Evolutionary conservation across 1,284 basidiomycete species (phyloP), one percentile per base, ranked within the genome.

Genomic region (Nidula niveotomentosa): DNA sequence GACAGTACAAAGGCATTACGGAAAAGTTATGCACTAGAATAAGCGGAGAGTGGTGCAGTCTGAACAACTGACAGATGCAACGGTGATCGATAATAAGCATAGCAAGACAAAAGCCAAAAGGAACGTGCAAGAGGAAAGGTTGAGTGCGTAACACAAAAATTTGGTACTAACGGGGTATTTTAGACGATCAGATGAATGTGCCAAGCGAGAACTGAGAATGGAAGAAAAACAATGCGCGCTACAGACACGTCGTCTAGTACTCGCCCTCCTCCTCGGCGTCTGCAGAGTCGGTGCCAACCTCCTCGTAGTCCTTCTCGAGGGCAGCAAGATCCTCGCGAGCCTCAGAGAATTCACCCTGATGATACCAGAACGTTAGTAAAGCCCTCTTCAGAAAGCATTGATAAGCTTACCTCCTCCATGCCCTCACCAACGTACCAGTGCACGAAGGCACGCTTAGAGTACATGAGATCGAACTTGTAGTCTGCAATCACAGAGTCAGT

Each of bases 351-450:
- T 98, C 96, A 70, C 96, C 95, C 79, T 65, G 35, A 46, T 9
- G 41, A 36, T 35, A 49, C 15, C 8, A 4, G 50, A 30, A 35
- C 15, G 17, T 23, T 17, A 44, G 41, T 15, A 41, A 23, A 13
- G 7, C 47, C 13, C 7, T 36, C 18, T 1, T 30, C 17, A 12
- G n/a, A 34, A 6, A 15, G 12, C 13, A 23, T 34, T 36, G 15
- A 8, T 36, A 18, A 30, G 58, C 61, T 36, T 58, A 69, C 70
- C 61, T 98, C 96, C 75, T 98, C 96, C 96, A 98, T 98, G 77
- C 96, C 96, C 75, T 97, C 95, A 68, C 96, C 96, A 62, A 97
- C 95, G 70, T 98, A 98, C 93, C 94, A 97, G 77, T 97, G 94
- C 33, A 96, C 94, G 67, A 97, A 97, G 50, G 94, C 94, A 73